Percentiles rank a stretch among this genome's conserved stretches.
Evolutionary conservation across 805 yeast species (phyloP).

Genomic region (Blastobotrys muscicola): DNA sequence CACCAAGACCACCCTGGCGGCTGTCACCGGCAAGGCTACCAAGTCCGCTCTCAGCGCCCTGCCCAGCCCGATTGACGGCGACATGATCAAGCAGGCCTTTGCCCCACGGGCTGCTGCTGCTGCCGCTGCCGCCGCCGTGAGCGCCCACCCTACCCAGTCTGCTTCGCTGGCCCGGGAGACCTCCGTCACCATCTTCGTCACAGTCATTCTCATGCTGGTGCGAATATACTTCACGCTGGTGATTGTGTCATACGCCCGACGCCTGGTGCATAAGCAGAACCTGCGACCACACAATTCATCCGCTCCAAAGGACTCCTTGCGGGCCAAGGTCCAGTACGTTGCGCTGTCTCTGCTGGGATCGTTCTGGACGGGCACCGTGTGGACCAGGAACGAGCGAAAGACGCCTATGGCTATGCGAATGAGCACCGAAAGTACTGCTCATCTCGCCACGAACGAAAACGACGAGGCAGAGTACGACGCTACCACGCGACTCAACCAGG

Average conservation of each 20-base stretch:
- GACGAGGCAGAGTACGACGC: no score
- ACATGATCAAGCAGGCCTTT: not conserved
- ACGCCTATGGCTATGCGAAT: slow-evolving; percentile 1
- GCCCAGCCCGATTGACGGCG: not conserved
- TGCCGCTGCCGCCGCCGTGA: slow-evolving; percentile 1
- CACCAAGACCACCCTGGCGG: not conserved
- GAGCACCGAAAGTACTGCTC: not conserved
- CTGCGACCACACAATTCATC: slow-evolving; percentile 29
- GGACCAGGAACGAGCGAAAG: not conserved
- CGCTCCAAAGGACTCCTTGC: slow-evolving; percentile 23
- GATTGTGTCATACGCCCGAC: slow-evolving; percentile 46
- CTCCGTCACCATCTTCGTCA: slow-evolving; percentile 40
- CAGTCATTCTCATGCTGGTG: slow-evolving; percentile 35
- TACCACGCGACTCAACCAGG: no score
- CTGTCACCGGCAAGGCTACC: not conserved
- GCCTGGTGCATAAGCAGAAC: slow-evolving; percentile 37
- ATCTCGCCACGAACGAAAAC: no score
- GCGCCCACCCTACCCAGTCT: slow-evolving; percentile 10
- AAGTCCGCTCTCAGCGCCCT: not conserved
- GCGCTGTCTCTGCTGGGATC: slow-evolving; percentile 22
- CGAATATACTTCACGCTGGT: slow-evolving; percentile 49
- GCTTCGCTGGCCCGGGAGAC: slow-evolving; percentile 26
- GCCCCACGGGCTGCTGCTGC: not conserved
- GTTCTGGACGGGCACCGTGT: slow-evolving; percentile 26
- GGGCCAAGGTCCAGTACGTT: slow-evolving; percentile 23